Conservation (phyloP, 805 yeast species). For the Wickerhamiella vanderwaltii region DNA sequence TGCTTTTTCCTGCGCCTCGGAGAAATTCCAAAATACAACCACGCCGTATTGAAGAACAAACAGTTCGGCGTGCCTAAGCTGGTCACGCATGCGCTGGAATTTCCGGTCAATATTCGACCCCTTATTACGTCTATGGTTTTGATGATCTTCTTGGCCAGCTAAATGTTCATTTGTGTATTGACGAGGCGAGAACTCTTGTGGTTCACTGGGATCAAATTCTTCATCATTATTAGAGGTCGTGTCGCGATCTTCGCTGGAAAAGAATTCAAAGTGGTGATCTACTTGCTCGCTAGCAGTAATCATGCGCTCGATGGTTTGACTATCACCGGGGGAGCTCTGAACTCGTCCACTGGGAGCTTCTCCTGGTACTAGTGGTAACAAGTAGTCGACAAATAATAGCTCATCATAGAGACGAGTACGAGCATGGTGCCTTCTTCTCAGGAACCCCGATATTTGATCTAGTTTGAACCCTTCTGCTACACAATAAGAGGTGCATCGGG, state of each 20-base stretch:
- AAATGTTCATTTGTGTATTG: neutral
- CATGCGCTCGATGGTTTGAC: slow-evolving; percentile 54
- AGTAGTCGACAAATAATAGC: slow-evolving; percentile 81
- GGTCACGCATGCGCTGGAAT: slow-evolving; percentile 21
- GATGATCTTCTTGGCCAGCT: slow-evolving; percentile 1
- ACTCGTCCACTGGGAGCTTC: slow-evolving; percentile 29
- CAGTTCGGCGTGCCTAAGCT: slow-evolving; percentile 55
- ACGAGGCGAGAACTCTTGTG: slow-evolving; percentile 62
- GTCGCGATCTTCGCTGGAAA: slow-evolving; percentile 38
- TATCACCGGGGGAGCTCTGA: slow-evolving; percentile 28
- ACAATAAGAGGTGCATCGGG: slow-evolving; percentile 85
- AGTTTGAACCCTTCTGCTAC: slow-evolving; percentile 74
- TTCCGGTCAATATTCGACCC: slow-evolving; percentile 24
- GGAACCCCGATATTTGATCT: slow-evolving; percentile 47
- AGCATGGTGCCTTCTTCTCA: slow-evolving; percentile 62
- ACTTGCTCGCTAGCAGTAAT: slow-evolving; percentile 73
- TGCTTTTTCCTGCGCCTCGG: slow-evolving; percentile 85
- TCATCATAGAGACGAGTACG: slow-evolving; percentile 84
- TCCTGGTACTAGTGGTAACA: slow-evolving; percentile 79
- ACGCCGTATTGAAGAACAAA: slow-evolving; percentile 87
- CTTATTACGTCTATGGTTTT: neutral
- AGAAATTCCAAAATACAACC: slow-evolving; percentile 95
- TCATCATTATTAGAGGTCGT: slow-evolving; percentile 35
- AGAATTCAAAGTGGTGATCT: slow-evolving; percentile 86
- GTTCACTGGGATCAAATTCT: slow-evolving; percentile 85